phyloP scores from a whole-genome alignment of 805 yeast genomes.

The Saccharomyces mikatae region DNA sequence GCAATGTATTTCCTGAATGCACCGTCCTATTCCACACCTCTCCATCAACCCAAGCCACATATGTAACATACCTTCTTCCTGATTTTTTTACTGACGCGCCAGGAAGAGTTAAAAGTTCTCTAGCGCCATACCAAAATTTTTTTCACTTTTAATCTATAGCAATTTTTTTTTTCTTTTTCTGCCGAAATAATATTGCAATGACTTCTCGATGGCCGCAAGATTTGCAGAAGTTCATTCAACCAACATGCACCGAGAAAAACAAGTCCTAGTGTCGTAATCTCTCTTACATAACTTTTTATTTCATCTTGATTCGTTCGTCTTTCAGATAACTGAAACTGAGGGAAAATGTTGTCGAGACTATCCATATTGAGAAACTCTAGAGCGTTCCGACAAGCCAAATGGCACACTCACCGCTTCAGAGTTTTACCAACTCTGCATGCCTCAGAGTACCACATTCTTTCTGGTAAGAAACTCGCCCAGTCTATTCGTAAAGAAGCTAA shows the following conservation, averaged over 20 bases:
- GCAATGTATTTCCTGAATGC: neutral
- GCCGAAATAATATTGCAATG: neutral
- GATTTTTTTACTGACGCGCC: neutral
- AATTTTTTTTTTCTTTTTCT: neutral
- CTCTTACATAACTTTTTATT: neutral
- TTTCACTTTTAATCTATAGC: neutral
- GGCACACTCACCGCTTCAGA: neutral
- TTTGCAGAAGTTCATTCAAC: neutral
- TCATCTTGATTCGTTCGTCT: neutral
- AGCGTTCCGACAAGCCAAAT: neutral
- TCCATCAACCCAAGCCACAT: neutral
- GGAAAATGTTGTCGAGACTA: slow-evolving; percentile 5
- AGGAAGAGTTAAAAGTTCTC: neutral
- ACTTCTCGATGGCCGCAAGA: neutral
- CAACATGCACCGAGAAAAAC: neutral
- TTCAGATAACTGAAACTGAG: neutral
- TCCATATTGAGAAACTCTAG: slow-evolving; percentile 3
- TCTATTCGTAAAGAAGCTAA: slow-evolving; percentile 38
- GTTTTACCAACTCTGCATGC: slow-evolving; percentile 1
- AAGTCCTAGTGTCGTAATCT: neutral
- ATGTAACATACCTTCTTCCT: neutral
- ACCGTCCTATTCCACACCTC: neutral
- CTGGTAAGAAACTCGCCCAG: slow-evolving; percentile 43
- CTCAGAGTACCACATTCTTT: slow-evolving; percentile 30
- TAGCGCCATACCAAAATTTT: neutral